Percentiles rank a stretch among this genome's conserved stretches.
These are phyloP conservation scores for Fusarium sacchari DNA, from an alignment of 2,329 filamentous ascomycete genomes.

Conservation along the genomic window DNA sequence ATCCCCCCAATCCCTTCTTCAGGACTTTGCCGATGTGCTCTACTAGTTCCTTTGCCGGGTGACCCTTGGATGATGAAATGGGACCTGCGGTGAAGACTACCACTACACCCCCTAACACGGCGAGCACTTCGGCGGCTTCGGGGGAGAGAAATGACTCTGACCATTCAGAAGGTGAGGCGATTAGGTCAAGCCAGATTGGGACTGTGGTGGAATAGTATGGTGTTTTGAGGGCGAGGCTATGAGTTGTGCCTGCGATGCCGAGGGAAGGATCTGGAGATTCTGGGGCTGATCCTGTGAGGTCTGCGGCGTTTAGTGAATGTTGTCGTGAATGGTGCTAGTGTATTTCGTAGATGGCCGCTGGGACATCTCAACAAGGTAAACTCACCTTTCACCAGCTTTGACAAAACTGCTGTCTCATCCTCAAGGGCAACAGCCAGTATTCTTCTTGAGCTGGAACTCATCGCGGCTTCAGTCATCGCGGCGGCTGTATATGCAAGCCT, in stretches of 20 bases:
- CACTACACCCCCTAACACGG: constrained; percentile 69
- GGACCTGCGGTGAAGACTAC: constrained; percentile 49
- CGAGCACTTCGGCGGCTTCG: constrained; percentile 71
- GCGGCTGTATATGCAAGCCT: background rate
- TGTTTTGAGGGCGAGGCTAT: constrained; percentile 65
- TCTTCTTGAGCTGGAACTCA: constrained; percentile 52
- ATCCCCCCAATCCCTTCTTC: constrained; percentile 66
- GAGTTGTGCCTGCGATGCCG: constrained; percentile 68
- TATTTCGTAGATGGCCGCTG: background rate
- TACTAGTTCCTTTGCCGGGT: constrained; percentile 56
- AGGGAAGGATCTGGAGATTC: constrained; percentile 48
- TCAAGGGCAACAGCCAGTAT: constrained; percentile 67
- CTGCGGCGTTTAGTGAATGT: constrained; percentile 47
- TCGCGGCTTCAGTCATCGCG: constrained; percentile 33
- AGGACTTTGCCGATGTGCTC: constrained; percentile 64
- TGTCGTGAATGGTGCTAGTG: background rate
- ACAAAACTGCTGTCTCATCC: constrained; percentile 57
- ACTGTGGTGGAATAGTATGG: constrained; percentile 69
- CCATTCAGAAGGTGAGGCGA: constrained; percentile 64
- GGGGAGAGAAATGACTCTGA: constrained; percentile 65
- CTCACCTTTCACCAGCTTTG: constrained; percentile 64
- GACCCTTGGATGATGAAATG: constrained; percentile 8
- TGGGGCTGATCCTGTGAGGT: constrained; percentile 61
- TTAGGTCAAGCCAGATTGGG: constrained; percentile 74
- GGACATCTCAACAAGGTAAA: background rate